Conservation (phyloP, 1,284 basidiomycete species). For the Ustilago vetiveriae region DNA sequence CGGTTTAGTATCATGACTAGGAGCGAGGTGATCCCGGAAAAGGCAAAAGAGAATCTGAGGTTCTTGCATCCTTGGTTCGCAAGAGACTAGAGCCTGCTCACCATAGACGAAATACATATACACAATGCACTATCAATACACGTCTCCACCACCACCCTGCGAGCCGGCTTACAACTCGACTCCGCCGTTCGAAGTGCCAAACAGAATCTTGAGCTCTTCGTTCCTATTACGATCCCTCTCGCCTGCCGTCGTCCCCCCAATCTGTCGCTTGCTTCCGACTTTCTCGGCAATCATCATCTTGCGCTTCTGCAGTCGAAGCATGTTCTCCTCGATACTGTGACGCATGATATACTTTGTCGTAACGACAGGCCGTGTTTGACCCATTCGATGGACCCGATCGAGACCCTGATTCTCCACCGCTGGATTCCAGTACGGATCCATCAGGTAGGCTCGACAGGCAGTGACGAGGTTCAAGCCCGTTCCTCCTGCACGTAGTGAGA, state of each 20-base stretch:
- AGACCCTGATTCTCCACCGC: conserved; percentile 77
- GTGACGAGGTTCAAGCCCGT: conserved; percentile 77
- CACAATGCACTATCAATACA: too few relatives aligned
- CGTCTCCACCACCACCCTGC: background rate
- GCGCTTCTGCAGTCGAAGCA: conserved; percentile 61
- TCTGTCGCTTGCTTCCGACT: conserved; percentile 49
- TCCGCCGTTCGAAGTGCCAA: conserved; percentile 32
- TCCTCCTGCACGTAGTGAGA: conserved; percentile 65
- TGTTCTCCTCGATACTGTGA: conserved; percentile 65
- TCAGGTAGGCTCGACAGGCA: conserved; percentile 79
- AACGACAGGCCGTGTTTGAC: conserved; percentile 60
- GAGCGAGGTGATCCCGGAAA: conserved; percentile 73
- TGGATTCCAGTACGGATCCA: conserved; percentile 98
- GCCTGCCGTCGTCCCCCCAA: conserved; percentile 8
- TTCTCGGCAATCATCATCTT: conserved; percentile 64
- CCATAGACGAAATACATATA: background rate
- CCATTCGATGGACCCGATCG: conserved; percentile 64
- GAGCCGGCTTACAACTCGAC: conserved; percentile 10
- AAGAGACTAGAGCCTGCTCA: conserved; percentile 15
- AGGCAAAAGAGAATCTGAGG: conserved; percentile 78
- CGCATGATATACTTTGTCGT: conserved; percentile 64
- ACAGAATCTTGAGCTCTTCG: conserved; percentile 56
- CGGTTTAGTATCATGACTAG: conserved; percentile 77
- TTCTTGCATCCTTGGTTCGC: conserved; percentile 74
- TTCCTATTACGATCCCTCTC: conserved; percentile 31